A percentile compares a stretch with the other conserved stretches of the same genome.
Conservation (phyloP, 805 yeast genomes). For the Yarrowia porcina region DNA sequence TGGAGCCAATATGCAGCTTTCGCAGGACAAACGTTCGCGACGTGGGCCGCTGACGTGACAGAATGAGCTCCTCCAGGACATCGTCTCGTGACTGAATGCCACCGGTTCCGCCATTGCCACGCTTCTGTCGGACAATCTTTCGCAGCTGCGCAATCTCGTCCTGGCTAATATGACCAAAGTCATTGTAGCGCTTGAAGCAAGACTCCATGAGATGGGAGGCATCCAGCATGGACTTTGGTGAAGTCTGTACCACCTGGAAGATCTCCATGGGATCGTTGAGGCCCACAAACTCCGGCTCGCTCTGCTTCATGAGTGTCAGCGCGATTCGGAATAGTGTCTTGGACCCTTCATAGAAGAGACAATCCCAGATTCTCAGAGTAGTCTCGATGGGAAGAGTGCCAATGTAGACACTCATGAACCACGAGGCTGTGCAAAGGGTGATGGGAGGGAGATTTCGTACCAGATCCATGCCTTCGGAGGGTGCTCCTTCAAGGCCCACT, state of each 20-base stretch:
- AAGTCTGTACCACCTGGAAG: slow-evolving; percentile 81
- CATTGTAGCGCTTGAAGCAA: slow-evolving; percentile 32
- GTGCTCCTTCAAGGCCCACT: slow-evolving; percentile 42
- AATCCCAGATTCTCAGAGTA: slow-evolving; percentile 89
- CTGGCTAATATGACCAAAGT: slow-evolving; percentile 70
- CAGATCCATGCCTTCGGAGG: slow-evolving; percentile 35
- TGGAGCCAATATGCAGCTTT: slow-evolving; percentile 22
- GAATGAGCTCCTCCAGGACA: slow-evolving; percentile 19
- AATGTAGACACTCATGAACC: slow-evolving; percentile 98
- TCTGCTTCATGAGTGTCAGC: slow-evolving; percentile 69
- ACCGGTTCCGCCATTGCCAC: slow-evolving; percentile 27
- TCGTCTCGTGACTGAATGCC: slow-evolving; percentile 18
- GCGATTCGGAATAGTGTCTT: slow-evolving; percentile 81
- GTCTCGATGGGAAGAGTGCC: slow-evolving; percentile 88
- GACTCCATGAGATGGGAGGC: slow-evolving; percentile 30
- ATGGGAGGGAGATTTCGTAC: slow-evolving; percentile 81
- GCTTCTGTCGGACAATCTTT: slow-evolving; percentile 61
- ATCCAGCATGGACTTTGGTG: slow-evolving; percentile 60
- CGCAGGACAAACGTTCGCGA: slow-evolving; percentile 18
- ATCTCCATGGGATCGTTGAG: slow-evolving; percentile 53
- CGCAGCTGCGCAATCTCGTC: slow-evolving; percentile 78
- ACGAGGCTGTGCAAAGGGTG: slow-evolving; percentile 88
- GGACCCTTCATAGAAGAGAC: slow-evolving; percentile 87
- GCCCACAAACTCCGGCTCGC: slow-evolving; percentile 59
- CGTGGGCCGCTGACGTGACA: slow-evolving; percentile 23